Evolutionary conservation across 2,329 filamentous ascomycete genomes (phyloP), one percentile per base, ranked within the genome.

Genomic region (Huntiella savannae): DNA sequence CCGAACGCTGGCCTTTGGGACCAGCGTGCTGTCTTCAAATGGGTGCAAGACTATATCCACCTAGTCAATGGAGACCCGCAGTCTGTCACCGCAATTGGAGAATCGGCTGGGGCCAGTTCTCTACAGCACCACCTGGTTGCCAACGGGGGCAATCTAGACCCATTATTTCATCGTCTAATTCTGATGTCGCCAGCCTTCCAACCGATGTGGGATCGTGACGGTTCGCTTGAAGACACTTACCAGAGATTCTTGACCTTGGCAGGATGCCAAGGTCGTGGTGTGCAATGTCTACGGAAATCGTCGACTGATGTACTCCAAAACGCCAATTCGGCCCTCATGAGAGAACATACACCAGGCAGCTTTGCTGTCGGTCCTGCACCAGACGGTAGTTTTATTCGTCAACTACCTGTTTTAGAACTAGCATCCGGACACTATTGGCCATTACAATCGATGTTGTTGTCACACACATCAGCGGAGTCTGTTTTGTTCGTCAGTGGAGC

Each of bases 121-220:
- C 64, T 72, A 43, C 52, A 70, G 42, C 66, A 71, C 46, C 68
- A 71, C 44, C 56, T 71, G 6, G 61, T 65, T n/a, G 61, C 62
- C 0, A 55, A 64, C 17, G 62, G 63, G 1, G 67, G 67, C 2
- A 57, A 55, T 4, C 54, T 59, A 12, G 59, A 67, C 40, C 66
- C 67, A 1, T 55, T 66, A 1, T 71, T 70, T 55, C 46, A 45
- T 7, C 48, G 47, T 7, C 59, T 55, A 39, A 56, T 63, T 19
- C 43, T 61, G 5, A 58, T 61, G 43, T 60, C 58, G 6, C 59
- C 60, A 1, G 59, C 60, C 8, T 62, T 56, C 49, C 56, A 62
- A 52, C 54, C 54, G 28, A 59, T 58, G 52, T 60, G 57, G 55
- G 59, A 62, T 49, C 54, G 58, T 12, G 52, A 51, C 3, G 58